Percentiles rank a stretch among this genome's conserved stretches.
phyloP scores from a whole-genome alignment of 352 stramenopile species.

The Globisporangium okanoganense region DNA sequence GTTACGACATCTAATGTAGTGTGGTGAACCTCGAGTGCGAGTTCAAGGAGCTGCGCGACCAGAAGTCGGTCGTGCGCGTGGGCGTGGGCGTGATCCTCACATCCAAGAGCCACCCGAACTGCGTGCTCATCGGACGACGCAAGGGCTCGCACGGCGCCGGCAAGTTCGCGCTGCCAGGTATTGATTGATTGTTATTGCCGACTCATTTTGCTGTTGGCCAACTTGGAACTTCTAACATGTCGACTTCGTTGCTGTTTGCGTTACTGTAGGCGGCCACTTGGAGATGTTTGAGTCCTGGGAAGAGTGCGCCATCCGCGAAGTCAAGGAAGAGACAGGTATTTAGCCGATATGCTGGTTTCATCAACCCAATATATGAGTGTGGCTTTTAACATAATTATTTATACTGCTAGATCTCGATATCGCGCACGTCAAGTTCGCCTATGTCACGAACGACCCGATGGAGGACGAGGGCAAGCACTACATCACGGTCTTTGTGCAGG shows the following conservation, averaged over 20 bases:
- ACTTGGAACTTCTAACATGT: not conserved
- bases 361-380: not conserved
- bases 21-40: slow-evolving; percentile 51
- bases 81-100: slow-evolving; percentile 74
- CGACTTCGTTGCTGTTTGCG: not conserved
- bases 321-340: slow-evolving; percentile 79
- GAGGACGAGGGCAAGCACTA: slow-evolving; percentile 81
- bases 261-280: slow-evolving; percentile 49
- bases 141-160: slow-evolving; percentile 76
- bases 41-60: slow-evolving; percentile 54
- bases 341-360: too few relatives aligned
- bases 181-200: not conserved
- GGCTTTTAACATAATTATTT: not conserved
- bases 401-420: slow-evolving; percentile 51
- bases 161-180: slow-evolving; percentile 71
- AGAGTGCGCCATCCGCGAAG: slow-evolving; percentile 71
- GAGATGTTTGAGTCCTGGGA: slow-evolving; percentile 84
- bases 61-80: slow-evolving; percentile 63
- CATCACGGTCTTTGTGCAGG: slow-evolving; percentile 85
- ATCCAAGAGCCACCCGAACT: slow-evolving; percentile 54
- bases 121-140: slow-evolving; percentile 67
- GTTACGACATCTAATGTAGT: slow-evolving; percentile 13
- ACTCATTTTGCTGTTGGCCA: not conserved
- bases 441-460: slow-evolving; percentile 83
- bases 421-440: slow-evolving; percentile 44